These are phyloP conservation scores for Diplodia scrobiculata DNA, from an alignment of 2,329 filamentous ascomycete genomes.

Conservation along the genomic window DNA sequence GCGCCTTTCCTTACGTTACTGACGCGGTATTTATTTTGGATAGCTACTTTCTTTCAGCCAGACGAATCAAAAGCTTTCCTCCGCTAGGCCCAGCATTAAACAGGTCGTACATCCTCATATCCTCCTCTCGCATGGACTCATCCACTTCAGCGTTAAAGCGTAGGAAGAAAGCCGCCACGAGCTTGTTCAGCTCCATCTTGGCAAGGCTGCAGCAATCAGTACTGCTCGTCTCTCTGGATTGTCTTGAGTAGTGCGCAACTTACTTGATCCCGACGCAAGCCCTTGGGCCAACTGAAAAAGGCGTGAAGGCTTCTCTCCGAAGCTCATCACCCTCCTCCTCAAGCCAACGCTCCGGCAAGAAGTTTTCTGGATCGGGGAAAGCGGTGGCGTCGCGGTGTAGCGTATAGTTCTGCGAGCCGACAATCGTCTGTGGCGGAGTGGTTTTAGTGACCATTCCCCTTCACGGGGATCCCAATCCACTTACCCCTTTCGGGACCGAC, in stretches of 20 bases:
- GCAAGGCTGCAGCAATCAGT: not conserved
- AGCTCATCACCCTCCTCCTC: constrained; percentile 1
- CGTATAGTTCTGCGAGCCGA: constrained; percentile 8
- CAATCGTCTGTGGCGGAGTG: not conserved
- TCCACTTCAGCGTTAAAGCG: not conserved
- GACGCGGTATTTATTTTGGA: too few species aligned
- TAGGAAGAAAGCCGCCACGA: constrained; percentile 1
- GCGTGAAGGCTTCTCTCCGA: not conserved
- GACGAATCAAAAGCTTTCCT: not conserved
- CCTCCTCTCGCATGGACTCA: not conserved
- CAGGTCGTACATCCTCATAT: constrained; percentile 2
- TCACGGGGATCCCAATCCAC: not conserved
- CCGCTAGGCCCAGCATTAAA: not conserved
- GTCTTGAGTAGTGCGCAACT: not conserved
- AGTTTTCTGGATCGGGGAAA: not conserved
- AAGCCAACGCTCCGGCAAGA: not conserved
- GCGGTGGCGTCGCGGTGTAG: not conserved
- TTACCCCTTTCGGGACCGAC: not conserved
- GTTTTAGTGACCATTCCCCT: too few species aligned
- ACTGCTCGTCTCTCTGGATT: too few species aligned
- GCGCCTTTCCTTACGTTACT: too few species aligned
- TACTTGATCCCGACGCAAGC: constrained; percentile 15
- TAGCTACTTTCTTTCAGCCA: not conserved
- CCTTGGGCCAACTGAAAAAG: not conserved
- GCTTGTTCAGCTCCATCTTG: constrained; percentile 12